These are phyloP conservation scores for Sonneratia alba DNA, from an alignment of 345 rosid species.

Conservation along the genomic window DNA sequence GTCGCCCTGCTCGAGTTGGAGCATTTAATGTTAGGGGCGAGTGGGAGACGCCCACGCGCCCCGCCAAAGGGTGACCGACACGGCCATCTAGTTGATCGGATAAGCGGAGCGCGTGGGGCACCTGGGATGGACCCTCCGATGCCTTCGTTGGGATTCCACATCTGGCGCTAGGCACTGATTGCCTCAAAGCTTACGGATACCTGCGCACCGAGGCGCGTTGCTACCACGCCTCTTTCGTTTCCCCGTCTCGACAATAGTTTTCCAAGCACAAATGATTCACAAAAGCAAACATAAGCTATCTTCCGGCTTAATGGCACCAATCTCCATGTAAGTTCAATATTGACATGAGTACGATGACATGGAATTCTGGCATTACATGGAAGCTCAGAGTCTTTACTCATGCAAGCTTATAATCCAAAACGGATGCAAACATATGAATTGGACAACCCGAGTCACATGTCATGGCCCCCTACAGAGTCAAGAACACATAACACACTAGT, in stretches of 20 bases:
- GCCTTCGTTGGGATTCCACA: neutral
- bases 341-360: too few relatives aligned
- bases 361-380: neutral
- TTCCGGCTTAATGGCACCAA: too few relatives aligned
- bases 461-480: neutral
- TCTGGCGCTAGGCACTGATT: constrained; percentile 4
- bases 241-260: neutral
- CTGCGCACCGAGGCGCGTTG: constrained; percentile 5
- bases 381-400: neutral
- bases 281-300: too few relatives aligned
- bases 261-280: too few relatives aligned
- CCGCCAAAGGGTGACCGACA: neutral
- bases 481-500: neutral
- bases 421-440: neutral
- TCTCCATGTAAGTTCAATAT: too few relatives aligned
- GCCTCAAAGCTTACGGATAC: constrained; percentile 1
- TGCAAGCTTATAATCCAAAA: neutral
- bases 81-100: too few relatives aligned
- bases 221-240: neutral
- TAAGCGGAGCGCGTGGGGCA: neutral
- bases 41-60: neutral
- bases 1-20: neutral
- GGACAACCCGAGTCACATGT: neutral
- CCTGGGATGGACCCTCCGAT: constrained; percentile 2
- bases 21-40: neutral